These are phyloP conservation scores for Fusarium buxicola DNA, from an alignment of 2,329 filamentous ascomycete genomes.

Conservation along the genomic window DNA sequence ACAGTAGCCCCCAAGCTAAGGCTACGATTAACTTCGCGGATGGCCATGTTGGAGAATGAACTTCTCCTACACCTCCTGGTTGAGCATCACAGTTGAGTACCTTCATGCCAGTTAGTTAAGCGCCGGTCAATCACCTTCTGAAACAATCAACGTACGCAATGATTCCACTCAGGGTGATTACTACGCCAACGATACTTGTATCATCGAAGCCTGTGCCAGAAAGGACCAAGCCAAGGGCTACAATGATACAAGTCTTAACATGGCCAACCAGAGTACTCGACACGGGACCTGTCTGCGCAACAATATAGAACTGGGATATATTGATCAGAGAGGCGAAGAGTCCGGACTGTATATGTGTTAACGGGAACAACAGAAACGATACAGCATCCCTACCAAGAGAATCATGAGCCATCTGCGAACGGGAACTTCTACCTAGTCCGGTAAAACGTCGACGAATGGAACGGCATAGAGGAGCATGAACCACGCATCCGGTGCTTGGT, in stretches of 20 bases:
- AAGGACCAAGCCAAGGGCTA: slow-evolving; percentile 70
- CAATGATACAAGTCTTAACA: slow-evolving; percentile 73
- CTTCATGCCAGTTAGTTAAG: slow-evolving; percentile 44
- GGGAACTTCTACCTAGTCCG: slow-evolving; percentile 64
- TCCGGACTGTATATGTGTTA: slow-evolving; percentile 61
- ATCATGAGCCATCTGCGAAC: slow-evolving; percentile 69
- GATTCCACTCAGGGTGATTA: slow-evolving; percentile 68
- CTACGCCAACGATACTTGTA: slow-evolving; percentile 65
- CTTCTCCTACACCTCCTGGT: slow-evolving; percentile 50
- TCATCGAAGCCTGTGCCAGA: slow-evolving; percentile 67
- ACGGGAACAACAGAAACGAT: not conserved
- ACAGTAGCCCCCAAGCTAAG: not conserved
- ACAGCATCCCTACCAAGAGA: slow-evolving; percentile 59
- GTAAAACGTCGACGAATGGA: slow-evolving; percentile 73
- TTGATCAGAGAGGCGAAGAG: slow-evolving; percentile 74
- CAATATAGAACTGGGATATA: slow-evolving; percentile 72
- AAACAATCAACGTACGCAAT: slow-evolving; percentile 59
- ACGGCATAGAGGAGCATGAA: slow-evolving; percentile 74
- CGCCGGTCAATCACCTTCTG: not conserved
- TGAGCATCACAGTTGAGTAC: slow-evolving; percentile 62
- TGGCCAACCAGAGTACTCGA: slow-evolving; percentile 75
- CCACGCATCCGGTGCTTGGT: slow-evolving; percentile 73
- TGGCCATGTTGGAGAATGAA: no score
- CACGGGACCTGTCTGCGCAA: slow-evolving; percentile 71
- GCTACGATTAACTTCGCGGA: no score